A percentile compares a stretch with the other conserved stretches of the same genome.
phyloP scores from a whole-genome alignment of 208 protist genomes.

The Leishmania major region DNA sequence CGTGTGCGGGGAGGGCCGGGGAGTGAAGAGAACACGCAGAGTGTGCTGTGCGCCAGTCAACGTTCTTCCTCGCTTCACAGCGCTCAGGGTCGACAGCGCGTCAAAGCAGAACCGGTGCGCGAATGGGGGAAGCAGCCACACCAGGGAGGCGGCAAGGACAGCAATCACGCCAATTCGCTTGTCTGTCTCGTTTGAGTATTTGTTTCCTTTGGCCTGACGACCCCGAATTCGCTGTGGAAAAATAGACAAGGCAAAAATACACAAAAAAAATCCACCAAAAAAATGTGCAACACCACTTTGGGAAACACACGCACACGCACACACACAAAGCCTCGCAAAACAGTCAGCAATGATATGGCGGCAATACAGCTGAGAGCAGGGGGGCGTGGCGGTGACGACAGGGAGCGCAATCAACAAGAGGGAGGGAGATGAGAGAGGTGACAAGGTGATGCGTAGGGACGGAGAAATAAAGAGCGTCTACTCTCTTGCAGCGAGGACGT shows the following conservation, averaged over 20 bases:
- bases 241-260: not conserved
- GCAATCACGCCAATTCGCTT: not conserved
- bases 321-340: not conserved
- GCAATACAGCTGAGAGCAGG: not conserved
- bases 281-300: no score
- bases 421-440: conserved; percentile 1
- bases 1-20: not conserved
- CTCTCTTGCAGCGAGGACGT: not conserved
- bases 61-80: not conserved
- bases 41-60: not conserved
- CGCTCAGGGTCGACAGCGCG: not conserved
- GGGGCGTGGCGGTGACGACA: not conserved
- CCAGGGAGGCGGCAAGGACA: not conserved
- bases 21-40: not conserved
- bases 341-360: not conserved
- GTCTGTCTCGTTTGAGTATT: not conserved
- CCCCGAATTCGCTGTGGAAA: not conserved
- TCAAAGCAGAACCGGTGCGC: not conserved
- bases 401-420: not conserved
- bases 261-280: not conserved
- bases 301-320: no score
- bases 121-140: not conserved
- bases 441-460: not conserved
- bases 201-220: not conserved
- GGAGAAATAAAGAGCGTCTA: not conserved